phyloP scores from a whole-genome alignment of 2,329 filamentous ascomycete species.

The Xylaria sp. region DNA sequence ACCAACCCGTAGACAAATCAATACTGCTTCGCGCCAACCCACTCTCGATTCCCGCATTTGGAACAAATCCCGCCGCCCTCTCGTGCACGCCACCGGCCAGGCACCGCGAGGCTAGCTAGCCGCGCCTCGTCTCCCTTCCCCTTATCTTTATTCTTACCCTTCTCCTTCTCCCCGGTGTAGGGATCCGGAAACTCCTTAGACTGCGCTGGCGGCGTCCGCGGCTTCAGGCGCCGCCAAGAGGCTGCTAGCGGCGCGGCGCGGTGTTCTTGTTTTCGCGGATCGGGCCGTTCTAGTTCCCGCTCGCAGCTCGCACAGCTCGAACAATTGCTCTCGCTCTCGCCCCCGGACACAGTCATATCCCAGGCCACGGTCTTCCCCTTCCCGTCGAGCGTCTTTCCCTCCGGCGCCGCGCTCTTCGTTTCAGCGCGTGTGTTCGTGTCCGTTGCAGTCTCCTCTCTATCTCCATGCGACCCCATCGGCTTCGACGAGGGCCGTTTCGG shows the following conservation, averaged over 20 bases:
- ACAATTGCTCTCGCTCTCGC: constrained; percentile 5
- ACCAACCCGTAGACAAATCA: too few species aligned
- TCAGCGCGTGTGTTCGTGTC: neutral
- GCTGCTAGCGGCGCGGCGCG: neutral
- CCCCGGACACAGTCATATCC: constrained; percentile 15
- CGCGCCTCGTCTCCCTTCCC: constrained; percentile 20
- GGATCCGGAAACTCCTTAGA: constrained; percentile 35
- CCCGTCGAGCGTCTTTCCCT: neutral
- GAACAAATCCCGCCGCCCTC: constrained; percentile 6
- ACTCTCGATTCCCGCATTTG: neutral
- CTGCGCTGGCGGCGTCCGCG: constrained; percentile 34
- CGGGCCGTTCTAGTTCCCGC: neutral
- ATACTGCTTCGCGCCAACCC: too few species aligned
- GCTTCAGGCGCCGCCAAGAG: neutral
- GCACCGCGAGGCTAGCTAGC: constrained; percentile 20
- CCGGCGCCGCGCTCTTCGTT: neutral
- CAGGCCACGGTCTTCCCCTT: constrained; percentile 25
- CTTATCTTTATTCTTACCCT: too few species aligned
- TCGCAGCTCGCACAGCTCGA: constrained; percentile 6
- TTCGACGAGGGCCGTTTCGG: constrained; percentile 48
- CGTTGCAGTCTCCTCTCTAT: neutral
- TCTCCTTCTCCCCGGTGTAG: constrained; percentile 17
- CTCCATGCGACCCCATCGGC: neutral
- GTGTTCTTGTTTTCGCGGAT: too few species aligned
- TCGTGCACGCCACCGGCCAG: constrained; percentile 8